Evolutionary conservation across 2,329 filamentous ascomycete species (phyloP).

Genomic region (Geoglossum cookeanum): DNA sequence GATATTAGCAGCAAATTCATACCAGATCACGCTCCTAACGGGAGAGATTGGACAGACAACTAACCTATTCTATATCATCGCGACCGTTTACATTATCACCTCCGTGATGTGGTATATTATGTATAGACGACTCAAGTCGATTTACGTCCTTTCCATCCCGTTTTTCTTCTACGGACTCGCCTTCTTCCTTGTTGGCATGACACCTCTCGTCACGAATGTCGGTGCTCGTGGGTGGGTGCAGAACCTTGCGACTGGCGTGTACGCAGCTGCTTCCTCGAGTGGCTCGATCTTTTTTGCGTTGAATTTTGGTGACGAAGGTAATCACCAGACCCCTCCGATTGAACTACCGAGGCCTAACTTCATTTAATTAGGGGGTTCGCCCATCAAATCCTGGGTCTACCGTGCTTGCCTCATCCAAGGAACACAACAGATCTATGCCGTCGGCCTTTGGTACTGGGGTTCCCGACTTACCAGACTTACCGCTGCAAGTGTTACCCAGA

Average conservation of each 20-base stretch:
- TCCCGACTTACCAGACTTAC: slow-evolving; percentile 29
- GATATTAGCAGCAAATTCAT: slow-evolving; percentile 45
- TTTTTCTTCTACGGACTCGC: slow-evolving; percentile 44
- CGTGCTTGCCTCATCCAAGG: slow-evolving; percentile 47
- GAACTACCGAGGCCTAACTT: not conserved
- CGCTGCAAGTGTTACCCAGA: slow-evolving; percentile 20
- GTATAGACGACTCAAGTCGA: slow-evolving; percentile 37
- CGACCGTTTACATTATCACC: slow-evolving; percentile 36
- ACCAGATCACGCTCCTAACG: slow-evolving; percentile 48
- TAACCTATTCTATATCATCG: slow-evolving; percentile 39
- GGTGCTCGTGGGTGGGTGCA: slow-evolving; percentile 33
- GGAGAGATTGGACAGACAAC: slow-evolving; percentile 41
- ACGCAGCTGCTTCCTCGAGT: slow-evolving; percentile 41
- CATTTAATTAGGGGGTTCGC: slow-evolving; percentile 25
- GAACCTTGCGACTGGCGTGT: slow-evolving; percentile 40
- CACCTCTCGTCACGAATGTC: slow-evolving; percentile 30
- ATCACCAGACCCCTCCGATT: not conserved
- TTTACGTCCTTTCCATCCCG: slow-evolving; percentile 37
- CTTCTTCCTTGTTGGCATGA: slow-evolving; percentile 43
- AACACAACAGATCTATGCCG: slow-evolving; percentile 45
- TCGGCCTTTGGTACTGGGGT: slow-evolving; percentile 49
- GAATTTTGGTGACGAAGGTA: slow-evolving; percentile 45
- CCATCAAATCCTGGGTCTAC: slow-evolving; percentile 47
- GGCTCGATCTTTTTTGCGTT: slow-evolving; percentile 47
- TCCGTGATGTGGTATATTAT: slow-evolving; percentile 44